Base-by-base conservation (phyloP, 1,139 yeast species). In the Saccharomyces uvarum region DNA sequence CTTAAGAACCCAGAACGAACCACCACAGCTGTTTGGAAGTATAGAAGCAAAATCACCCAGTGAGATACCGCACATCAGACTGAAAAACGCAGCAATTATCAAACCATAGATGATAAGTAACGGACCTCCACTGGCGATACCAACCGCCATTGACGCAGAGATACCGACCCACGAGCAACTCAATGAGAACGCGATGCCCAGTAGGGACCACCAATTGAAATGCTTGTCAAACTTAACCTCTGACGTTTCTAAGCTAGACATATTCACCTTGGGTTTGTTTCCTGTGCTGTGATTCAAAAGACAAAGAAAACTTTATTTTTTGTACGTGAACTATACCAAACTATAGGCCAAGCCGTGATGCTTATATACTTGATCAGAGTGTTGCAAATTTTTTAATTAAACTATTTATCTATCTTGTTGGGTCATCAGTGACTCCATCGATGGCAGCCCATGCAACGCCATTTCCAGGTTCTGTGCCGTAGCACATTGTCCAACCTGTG, bases 1-100 rank as follows among this genome's bases (percentile, higher is more conserved):
- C 33, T 78, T 77, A 61, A 80, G 69, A 1, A 83, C 77, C 86
- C 86, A 81, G 54, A 77, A 81, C 63, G 80, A 80, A 61, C 80
- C 84, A 26, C 85, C 85, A 29, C 84, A 84, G 49, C 84, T 82
- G 54, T 71, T 71, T 1, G 85, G 85, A 63, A 77, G 77, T 42
- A 82, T 78, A 50, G 78, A 73, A 1, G 81, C 75, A 63, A 81
- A 70, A 59, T 81, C 85, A 14, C 81, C 74, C 33, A 78, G 68
- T 2, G 81, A 74, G 52, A 75, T 66, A 8, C 77, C 82, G 50
- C 78, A 72, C 62, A 76, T 73, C 53, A 74, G 64, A 3, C 81
- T 74, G 33, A 79, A 67, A 52, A 69, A 70, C 8, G 84, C 79
- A 53, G 82, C 79, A 59, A 82, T 81, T 7, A 78, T 60, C 51